phyloP scores from a whole-genome alignment of 768 basidiomycete genomes.

The Epithele typhae region DNA sequence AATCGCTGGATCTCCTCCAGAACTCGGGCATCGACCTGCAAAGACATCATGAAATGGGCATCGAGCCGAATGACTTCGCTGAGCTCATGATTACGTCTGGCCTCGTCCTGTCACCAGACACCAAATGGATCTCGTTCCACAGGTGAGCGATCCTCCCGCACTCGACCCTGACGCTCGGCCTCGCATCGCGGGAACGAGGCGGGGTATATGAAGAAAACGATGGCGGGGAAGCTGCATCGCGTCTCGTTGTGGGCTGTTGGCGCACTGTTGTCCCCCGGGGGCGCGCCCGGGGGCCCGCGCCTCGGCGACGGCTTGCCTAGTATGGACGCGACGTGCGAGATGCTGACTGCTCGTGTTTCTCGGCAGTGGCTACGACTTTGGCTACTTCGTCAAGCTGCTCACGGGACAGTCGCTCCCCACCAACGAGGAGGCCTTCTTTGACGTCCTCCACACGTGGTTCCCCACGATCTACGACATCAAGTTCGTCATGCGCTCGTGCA shows the following conservation, averaged over 20 bases:
- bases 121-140: constrained; percentile 97
- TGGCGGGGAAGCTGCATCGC: not conserved
- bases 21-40: constrained; percentile 96
- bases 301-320: constrained; percentile 2
- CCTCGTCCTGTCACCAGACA: constrained; percentile 81
- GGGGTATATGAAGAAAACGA: not conserved
- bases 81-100: constrained; percentile 97
- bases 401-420: constrained; percentile 83
- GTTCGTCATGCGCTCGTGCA: constrained; percentile 86
- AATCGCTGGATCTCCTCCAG: constrained; percentile 90
- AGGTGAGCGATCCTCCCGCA: constrained; percentile 55
- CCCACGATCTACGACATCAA: constrained; percentile 98
- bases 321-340: not conserved
- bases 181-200: constrained; percentile 3
- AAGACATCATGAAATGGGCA: constrained; percentile 89
- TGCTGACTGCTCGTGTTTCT: not conserved
- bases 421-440: constrained; percentile 87
- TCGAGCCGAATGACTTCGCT: constrained; percentile 90
- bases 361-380: constrained; percentile 94
- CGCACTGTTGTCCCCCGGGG: not conserved
- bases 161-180: not conserved
- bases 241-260: not conserved
- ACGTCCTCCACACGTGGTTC: constrained; percentile 86
- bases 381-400: constrained; percentile 94
- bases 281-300: not conserved